Evolutionary conservation across 305 asterid species (phyloP), one percentile per base, ranked within the genome.

Genomic region (Coffea humblotiana): DNA sequence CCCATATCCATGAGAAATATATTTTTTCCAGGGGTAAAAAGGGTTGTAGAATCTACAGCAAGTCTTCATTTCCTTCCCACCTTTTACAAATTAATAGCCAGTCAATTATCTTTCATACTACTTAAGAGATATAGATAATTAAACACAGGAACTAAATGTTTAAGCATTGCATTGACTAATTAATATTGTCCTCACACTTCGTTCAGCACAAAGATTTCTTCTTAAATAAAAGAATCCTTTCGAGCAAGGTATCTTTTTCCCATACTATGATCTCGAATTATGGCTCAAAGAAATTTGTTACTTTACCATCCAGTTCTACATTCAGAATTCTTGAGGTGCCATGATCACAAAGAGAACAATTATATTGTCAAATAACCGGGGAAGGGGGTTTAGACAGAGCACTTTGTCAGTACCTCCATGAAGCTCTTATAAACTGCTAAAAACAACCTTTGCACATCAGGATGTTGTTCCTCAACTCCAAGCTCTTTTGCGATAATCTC

Each of bases 401-500:
- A 15, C 18, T 65, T 79, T 8, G 29, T 18, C 21, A 71, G 8
- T 83, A 83, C 86, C 83, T 83, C 86, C 83, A 79, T 82, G 83
- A 79, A 85, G 84, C 86, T 82, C 79, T 81, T 95, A 84, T 93
- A 93, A 76, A 95, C 88, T 27, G 90, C 96, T 72, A 93, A 83
- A 87, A 89, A 95, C 87, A 95, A 83, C 58, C 93, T 90, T 27
- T 91, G 92, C 78, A 94, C 98, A 27, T 94, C 97, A 0, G 97
- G 93, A 79, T 96, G 97, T 75, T 88, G 92, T 84, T 90, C 91
- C 66, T 88, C 90, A 82, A 92, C 95, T 78, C 88, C 91, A 82
- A 95, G 97, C 90, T 93, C 97, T 86, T 91, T 94, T 9, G 98
- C 98, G 74, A 94, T 94, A 48, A 96, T 92, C 88, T 96, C 98